Base-by-base conservation (phyloP, 106 monocot species). In the Vanilla planifolia region DNA sequence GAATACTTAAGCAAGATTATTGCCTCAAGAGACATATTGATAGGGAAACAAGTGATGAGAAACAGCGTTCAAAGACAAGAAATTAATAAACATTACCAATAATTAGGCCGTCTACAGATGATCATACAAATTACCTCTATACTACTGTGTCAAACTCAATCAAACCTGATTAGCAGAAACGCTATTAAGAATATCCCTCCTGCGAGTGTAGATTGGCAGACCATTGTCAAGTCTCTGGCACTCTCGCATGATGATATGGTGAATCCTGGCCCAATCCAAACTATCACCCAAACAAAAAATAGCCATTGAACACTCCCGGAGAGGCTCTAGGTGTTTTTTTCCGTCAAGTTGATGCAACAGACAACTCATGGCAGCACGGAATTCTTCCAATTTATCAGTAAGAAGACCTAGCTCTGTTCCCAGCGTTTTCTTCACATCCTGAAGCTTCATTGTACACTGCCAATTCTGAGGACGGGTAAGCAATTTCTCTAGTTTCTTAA, bases 141-240 rank as follows among this genome's bases (percentile, higher is more conserved):
- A 48, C 16, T 48, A 28, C 23, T 20, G 16, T 51, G 27, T 25
- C 37, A 36, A 33, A 37, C 13, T 51, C 13, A 53, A 5, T 15
- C 27, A 55, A 47, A 28, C 83, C 83, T 83, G 83, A 43, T 78
- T 74, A n/a, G 30, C 33, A 33, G 56, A 59, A 2, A 83, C 56
- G 11, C 23, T 3, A 23, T 20, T 51, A 2, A 80, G 71, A 62
- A 80, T 80, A 58, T 75, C 74, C 56, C 63, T 80, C 59, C 78
- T 67, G 67, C 14, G 75, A 63, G 71, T 58, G 61, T 79, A 84
- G 1, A 84, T 75, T 7, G 83, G 83, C 46, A 84, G 50, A 13
- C 79, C 74, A 37, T 68, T 52, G 11, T 68, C 67, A 4, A 84
- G 71, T 74, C 83, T 67, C 61, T 72, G 50, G 56, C 72, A 72